These are phyloP conservation scores for Tarenaya hassleriana DNA, from an alignment of 345 rosid genomes.

Conservation along the genomic window DNA sequence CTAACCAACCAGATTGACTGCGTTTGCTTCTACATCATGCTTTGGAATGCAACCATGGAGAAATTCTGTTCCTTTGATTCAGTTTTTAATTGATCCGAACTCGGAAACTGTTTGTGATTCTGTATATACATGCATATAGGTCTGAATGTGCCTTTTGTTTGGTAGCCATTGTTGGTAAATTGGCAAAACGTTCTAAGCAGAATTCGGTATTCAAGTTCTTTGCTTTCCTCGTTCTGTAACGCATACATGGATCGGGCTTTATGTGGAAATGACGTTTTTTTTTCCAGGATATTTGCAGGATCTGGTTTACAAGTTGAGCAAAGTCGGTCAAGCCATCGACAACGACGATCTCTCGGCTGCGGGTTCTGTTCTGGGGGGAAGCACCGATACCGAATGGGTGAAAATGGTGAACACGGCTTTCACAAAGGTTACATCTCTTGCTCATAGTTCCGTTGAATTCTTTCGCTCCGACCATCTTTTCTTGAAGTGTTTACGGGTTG, in stretches of 20 bases:
- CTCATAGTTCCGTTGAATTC: background rate
- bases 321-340: constrained; percentile 88
- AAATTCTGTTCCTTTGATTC: constrained; percentile 1
- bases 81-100: too few species aligned
- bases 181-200: too few species aligned
- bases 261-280: background rate
- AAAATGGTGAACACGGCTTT: constrained; percentile 61
- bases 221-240: too few species aligned
- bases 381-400: constrained; percentile 66
- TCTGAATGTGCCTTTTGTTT: too few species aligned
- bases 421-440: constrained; percentile 44
- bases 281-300: constrained; percentile 81
- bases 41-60: background rate
- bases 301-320: constrained; percentile 76
- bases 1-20: constrained; percentile 1
- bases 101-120: too few species aligned
- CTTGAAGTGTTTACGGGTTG: too few species aligned
- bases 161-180: too few species aligned
- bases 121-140: too few species aligned
- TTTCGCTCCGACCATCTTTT: too few species aligned
- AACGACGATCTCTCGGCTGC: constrained; percentile 67
- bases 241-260: background rate
- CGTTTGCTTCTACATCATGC: background rate
- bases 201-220: too few species aligned
- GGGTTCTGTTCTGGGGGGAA: constrained; percentile 64